These are phyloP conservation scores for Geranium brycei DNA, from an alignment of 345 rosid genomes.

Conservation along the genomic window DNA sequence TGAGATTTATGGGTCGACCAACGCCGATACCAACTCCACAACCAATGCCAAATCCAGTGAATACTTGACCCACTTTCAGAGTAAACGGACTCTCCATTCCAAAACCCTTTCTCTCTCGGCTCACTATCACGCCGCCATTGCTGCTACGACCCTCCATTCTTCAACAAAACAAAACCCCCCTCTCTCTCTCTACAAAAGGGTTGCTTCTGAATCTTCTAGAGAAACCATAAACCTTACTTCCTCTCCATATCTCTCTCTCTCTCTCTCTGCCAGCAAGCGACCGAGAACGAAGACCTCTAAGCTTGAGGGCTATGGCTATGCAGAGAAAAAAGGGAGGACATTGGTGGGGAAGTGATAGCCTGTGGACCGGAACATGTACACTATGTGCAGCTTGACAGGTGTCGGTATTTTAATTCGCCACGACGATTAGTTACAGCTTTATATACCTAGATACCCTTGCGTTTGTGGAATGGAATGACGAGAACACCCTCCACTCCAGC, in stretches of 20 bases:
- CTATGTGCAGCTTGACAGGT: no score
- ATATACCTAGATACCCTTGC: no score
- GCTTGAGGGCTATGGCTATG: no score
- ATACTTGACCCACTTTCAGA: constrained; percentile 80
- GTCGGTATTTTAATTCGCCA: no score
- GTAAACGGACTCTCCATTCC: constrained; percentile 70
- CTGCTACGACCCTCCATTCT: constrained; percentile 22
- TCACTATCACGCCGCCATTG: constrained; percentile 17
- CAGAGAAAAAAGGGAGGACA: no score
- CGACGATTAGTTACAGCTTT: no score
- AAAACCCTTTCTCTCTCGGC: constrained; percentile 31
- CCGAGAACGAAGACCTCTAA: neutral
- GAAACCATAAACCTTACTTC: neutral
- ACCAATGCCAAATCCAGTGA: constrained; percentile 90
- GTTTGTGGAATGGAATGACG: no score
- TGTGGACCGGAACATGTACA: no score
- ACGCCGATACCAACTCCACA: constrained; percentile 90
- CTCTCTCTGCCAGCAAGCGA: neutral
- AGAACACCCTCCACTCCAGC: neutral
- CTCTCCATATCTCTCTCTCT: neutral
- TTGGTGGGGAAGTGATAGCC: no score
- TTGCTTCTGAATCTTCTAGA: neutral
- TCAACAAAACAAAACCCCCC: constrained; percentile 6
- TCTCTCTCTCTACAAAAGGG: neutral
- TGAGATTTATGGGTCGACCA: constrained; percentile 64